These are phyloP conservation scores for Rickenella mellea DNA, from an alignment of 768 basidiomycete genomes.

Conservation along the genomic window DNA sequence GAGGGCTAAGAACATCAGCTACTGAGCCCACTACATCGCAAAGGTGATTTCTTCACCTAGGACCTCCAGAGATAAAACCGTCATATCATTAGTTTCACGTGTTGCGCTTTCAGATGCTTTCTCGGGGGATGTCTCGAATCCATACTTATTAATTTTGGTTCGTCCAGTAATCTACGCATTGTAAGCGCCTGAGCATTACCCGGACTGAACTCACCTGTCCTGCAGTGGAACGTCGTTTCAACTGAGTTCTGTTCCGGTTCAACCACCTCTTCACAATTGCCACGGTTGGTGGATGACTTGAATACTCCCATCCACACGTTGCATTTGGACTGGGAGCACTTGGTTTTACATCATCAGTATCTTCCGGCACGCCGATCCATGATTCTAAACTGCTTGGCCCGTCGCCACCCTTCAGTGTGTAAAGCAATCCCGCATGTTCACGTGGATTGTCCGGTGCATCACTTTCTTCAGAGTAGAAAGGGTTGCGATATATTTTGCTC, in stretches of 20 bases:
- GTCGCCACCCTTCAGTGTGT: conserved; percentile 55
- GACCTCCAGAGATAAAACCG: conserved; percentile 72
- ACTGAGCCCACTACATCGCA: neutral
- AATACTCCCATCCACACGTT: conserved; percentile 75
- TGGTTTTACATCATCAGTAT: conserved; percentile 1
- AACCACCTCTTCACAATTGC: conserved; percentile 50
- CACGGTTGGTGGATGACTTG: conserved; percentile 53
- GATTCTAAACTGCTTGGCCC: conserved; percentile 48
- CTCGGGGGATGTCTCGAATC: conserved; percentile 49
- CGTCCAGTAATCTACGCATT: conserved; percentile 68
- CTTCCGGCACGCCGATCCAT: conserved; percentile 31
- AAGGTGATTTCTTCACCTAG: conserved; percentile 51
- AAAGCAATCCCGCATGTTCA: conserved; percentile 76
- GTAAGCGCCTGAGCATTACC: too few relatives aligned
- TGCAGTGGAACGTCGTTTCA: conserved; percentile 3
- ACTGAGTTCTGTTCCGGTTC: too few relatives aligned
- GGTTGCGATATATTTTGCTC: conserved; percentile 59
- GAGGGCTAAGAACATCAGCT: conserved; percentile 32
- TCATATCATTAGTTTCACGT: conserved; percentile 67
- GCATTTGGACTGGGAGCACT: conserved; percentile 3
- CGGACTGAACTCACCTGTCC: too few relatives aligned
- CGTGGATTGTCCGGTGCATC: conserved; percentile 64
- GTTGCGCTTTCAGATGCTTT: conserved; percentile 27
- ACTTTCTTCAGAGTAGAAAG: conserved; percentile 63
- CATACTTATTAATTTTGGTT: conserved; percentile 67